phyloP scores from a whole-genome alignment of 116 monocot genomes.

The Iris pallida region DNA sequence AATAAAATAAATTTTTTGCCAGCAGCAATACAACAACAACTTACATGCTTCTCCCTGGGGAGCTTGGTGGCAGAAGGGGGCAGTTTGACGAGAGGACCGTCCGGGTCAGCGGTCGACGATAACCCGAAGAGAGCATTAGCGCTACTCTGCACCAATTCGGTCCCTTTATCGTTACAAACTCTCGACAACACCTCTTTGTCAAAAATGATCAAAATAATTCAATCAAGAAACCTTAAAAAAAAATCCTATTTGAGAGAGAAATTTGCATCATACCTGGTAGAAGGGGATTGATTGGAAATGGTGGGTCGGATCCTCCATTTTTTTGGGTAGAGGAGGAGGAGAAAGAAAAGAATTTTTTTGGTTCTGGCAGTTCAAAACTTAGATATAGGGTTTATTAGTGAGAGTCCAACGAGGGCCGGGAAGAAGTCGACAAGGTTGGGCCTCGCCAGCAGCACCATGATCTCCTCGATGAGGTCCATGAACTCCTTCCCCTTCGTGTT shows the following conservation, averaged over 20 bases:
- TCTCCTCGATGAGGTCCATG: too few relatives aligned
- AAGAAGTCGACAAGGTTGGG: background rate
- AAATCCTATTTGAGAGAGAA: too few relatives aligned
- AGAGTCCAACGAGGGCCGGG: background rate
- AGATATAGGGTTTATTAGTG: too few relatives aligned
- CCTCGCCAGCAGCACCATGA: background rate
- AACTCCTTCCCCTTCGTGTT: too few relatives aligned
- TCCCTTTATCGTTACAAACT: conserved; percentile 46
- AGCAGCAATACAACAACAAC: conserved; percentile 4
- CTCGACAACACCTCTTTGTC: conserved; percentile 42
- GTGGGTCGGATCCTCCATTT: conserved; percentile 47
- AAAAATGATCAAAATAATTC: too few relatives aligned
- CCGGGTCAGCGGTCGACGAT: conserved; percentile 56
- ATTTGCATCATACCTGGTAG: too few relatives aligned
- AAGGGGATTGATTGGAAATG: conserved; percentile 49
- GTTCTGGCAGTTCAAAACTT: too few relatives aligned
- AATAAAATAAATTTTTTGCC: background rate
- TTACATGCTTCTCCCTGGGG: conserved; percentile 90
- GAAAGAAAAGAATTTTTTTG: too few relatives aligned
- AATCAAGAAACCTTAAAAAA: too few relatives aligned
- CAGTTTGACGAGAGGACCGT: conserved; percentile 63
- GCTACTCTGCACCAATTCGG: conserved; percentile 57
- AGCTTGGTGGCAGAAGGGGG: conserved; percentile 80
- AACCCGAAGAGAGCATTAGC: conserved; percentile 65
- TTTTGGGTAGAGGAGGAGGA: too few relatives aligned